Evolutionary conservation across 257 asterid species (phyloP).

Genomic region (Scutellaria baicalensis): DNA sequence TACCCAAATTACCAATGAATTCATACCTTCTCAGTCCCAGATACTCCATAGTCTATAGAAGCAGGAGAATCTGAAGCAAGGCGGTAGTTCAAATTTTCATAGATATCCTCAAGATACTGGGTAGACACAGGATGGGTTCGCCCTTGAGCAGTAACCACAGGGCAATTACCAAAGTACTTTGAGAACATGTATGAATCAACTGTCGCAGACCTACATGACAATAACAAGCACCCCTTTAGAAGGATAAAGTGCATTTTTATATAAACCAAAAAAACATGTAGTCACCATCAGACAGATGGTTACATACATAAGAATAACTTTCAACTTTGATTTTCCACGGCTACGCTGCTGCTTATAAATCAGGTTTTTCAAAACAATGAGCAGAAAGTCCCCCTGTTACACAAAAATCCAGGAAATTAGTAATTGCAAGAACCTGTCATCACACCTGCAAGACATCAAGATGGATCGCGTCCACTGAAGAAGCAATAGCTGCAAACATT

Average conservation of each 20-base stretch:
- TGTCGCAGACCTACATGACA: conserved; percentile 84
- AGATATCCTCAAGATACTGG: conserved; percentile 84
- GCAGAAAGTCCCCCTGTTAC: conserved; percentile 97
- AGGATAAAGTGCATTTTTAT: conserved; percentile 7
- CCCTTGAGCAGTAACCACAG: conserved; percentile 93
- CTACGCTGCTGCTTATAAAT: conserved; percentile 79
- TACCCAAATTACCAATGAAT: not conserved
- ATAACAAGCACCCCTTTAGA: conserved; percentile 14
- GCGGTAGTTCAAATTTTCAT: conserved; percentile 70
- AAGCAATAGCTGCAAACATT: not conserved
- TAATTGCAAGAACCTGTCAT: conserved; percentile 14
- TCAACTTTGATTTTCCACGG: conserved; percentile 48
- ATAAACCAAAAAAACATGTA: conserved; percentile 10
- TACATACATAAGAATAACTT: conserved; percentile 89
- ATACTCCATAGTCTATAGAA: conserved; percentile 48
- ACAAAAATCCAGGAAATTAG: conserved; percentile 26
- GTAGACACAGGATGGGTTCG: conserved; percentile 89
- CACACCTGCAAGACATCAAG: conserved; percentile 2
- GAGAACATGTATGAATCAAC: conserved; percentile 92
- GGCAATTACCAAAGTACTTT: conserved; percentile 81
- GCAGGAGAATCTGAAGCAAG: conserved; percentile 90
- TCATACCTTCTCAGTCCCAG: conserved; percentile 55
- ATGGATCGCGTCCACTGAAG: conserved; percentile 1
- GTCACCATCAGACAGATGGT: conserved; percentile 13
- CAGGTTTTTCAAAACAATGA: conserved; percentile 77